Evolutionary conservation across 495 filamentous ascomycete species (phyloP).

Genomic region (Daldinia vernicosa): DNA sequence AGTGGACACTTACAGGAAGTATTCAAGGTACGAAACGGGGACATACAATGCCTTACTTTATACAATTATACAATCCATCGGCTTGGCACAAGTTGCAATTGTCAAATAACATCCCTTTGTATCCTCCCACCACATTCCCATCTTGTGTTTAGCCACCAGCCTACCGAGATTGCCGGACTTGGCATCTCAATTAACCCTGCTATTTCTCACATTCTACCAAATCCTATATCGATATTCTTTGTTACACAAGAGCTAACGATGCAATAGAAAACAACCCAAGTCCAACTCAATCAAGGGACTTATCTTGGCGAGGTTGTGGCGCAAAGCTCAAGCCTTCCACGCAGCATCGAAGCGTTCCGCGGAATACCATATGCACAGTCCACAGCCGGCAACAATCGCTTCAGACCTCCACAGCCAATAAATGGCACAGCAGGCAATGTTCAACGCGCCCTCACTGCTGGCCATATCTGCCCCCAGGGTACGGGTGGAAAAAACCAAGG

Average conservation of each 20-base stretch:
- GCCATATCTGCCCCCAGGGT: slow-evolving; percentile 53
- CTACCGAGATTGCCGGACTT: slow-evolving; percentile 17
- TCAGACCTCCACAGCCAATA: slow-evolving; percentile 59
- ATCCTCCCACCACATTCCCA: background rate
- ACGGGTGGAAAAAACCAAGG: slow-evolving; percentile 44
- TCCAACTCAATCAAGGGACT: slow-evolving; percentile 60
- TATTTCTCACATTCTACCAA: background rate
- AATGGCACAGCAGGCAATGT: slow-evolving; percentile 34
- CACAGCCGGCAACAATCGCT: slow-evolving; percentile 64
- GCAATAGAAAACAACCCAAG: slow-evolving; percentile 38
- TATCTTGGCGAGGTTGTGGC: slow-evolving; percentile 60
- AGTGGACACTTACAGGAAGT: slow-evolving; percentile 25
- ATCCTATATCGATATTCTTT: background rate
- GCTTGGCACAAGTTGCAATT: slow-evolving; percentile 26
- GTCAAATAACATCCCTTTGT: slow-evolving; percentile 25
- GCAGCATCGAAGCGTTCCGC: slow-evolving; percentile 64
- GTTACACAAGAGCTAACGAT: slow-evolving; percentile 31
- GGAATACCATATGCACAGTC: slow-evolving; percentile 69
- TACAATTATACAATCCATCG: slow-evolving; percentile 13
- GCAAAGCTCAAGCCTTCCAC: slow-evolving; percentile 51
- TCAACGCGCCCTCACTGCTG: slow-evolving; percentile 53
- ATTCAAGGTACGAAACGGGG: slow-evolving; percentile 30
- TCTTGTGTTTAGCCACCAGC: background rate
- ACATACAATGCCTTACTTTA: background rate
- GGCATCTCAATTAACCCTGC: slow-evolving; percentile 32